These are phyloP conservation scores for Diaporthe citri DNA, from an alignment of 2,329 filamentous ascomycete species.

Conservation along the genomic window DNA sequence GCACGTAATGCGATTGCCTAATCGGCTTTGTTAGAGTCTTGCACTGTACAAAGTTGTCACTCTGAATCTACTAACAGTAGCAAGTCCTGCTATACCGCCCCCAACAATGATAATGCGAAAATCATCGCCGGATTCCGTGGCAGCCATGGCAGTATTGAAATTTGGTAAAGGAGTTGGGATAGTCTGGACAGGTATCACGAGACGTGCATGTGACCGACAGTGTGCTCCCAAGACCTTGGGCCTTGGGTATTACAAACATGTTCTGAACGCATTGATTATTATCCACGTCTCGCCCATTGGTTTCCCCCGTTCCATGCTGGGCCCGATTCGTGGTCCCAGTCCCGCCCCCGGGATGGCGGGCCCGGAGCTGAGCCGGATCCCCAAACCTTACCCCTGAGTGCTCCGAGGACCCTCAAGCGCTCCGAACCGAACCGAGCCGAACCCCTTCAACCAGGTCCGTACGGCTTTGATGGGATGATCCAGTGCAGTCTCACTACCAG, in stretches of 20 bases:
- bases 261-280: not conserved
- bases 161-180: not conserved
- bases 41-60: not conserved
- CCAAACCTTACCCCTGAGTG: not conserved
- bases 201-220: not conserved
- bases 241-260: not conserved
- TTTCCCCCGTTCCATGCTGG: not conserved
- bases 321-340: not conserved
- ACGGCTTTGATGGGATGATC: not conserved
- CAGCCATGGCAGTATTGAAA: not conserved
- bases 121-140: not conserved
- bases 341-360: not conserved
- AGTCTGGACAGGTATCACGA: not conserved
- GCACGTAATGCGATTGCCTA: constrained; percentile 54
- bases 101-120: constrained; percentile 2
- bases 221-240: not conserved
- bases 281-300: not conserved
- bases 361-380: not conserved
- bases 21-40: not conserved
- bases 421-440: constrained; percentile 24
- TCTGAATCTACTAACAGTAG: not conserved
- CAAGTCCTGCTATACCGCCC: constrained; percentile 2
- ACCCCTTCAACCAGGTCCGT: not conserved
- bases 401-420: not conserved
- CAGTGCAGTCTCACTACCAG: not conserved